These are phyloP conservation scores for Globisporangium emineosum DNA, from an alignment of 352 stramenopile species.

Conservation along the genomic window DNA sequence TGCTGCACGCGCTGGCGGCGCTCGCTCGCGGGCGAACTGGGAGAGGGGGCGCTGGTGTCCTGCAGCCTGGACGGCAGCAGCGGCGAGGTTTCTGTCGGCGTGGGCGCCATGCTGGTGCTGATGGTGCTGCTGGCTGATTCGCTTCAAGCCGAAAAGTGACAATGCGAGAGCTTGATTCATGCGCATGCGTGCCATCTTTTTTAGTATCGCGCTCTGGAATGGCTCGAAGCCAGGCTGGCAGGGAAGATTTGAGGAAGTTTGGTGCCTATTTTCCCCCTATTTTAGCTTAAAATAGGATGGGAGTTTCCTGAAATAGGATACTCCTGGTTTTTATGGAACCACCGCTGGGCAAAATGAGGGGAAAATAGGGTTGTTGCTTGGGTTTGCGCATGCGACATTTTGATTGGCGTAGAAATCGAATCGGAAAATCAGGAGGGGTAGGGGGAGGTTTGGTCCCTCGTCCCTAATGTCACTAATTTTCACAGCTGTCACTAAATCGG, in stretches of 20 bases:
- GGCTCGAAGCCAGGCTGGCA: not conserved
- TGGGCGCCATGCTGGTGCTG: slow-evolving; percentile 1
- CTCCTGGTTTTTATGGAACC: slow-evolving; percentile 3
- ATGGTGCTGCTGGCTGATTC: not conserved
- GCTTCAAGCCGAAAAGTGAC: slow-evolving; percentile 10
- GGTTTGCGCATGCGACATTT: not conserved
- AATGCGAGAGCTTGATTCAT: slow-evolving; percentile 1
- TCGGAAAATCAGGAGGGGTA: not conserved
- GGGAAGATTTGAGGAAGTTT: not conserved
- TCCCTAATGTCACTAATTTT: too few species aligned
- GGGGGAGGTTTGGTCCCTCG: not conserved
- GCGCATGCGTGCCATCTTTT: not conserved
- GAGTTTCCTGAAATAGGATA: not conserved
- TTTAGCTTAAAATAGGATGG: not conserved
- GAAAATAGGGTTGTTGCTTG: not conserved
- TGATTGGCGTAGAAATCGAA: not conserved
- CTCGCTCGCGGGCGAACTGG: not conserved
- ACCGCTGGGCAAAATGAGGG: not conserved
- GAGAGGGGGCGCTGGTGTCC: not conserved
- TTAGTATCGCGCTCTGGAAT: not conserved
- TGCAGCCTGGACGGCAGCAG: slow-evolving; percentile 35
- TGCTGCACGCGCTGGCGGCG: slow-evolving; percentile 12
- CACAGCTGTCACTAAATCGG: too few species aligned
- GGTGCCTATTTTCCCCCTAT: not conserved
- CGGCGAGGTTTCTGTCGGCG: slow-evolving; percentile 48